Conservation (phyloP, 495 filamentous ascomycete species). For the Lasiosphaeria hispida region DNA sequence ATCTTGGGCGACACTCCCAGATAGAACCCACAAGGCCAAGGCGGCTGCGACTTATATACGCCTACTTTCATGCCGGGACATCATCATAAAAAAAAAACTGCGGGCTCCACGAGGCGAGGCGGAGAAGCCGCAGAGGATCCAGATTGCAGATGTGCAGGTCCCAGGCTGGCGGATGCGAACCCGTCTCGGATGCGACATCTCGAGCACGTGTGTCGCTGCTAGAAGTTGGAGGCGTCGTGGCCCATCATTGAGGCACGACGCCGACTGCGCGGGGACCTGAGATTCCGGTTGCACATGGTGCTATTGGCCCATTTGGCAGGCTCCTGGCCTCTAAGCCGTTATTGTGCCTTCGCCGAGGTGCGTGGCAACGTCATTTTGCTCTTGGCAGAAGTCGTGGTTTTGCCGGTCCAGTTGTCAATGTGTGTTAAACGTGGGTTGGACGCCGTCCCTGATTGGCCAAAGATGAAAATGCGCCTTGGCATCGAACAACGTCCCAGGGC, state of each 20-base stretch:
- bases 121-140: background rate
- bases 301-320: too few relatives aligned
- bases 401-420: background rate
- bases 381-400: too few relatives aligned
- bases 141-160: background rate
- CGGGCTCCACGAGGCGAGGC: too few relatives aligned
- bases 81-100: too few relatives aligned
- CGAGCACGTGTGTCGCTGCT: constrained; percentile 1
- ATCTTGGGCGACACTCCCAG: background rate
- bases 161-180: constrained; percentile 5
- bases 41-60: background rate
- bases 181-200: background rate
- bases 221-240: background rate
- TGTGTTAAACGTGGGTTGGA: constrained; percentile 5
- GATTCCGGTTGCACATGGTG: too few relatives aligned
- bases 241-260: constrained; percentile 11
- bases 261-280: background rate
- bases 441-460: constrained; percentile 8
- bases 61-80: too few relatives aligned
- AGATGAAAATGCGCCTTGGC: too few relatives aligned
- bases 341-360: too few relatives aligned
- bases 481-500: too few relatives aligned
- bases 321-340: too few relatives aligned
- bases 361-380: too few relatives aligned
- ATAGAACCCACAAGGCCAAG: background rate